Percentiles rank a stretch among this genome's conserved stretches.
Evolutionary conservation across 768 basidiomycete species (phyloP).

Genomic region (Lactarius quietus): DNA sequence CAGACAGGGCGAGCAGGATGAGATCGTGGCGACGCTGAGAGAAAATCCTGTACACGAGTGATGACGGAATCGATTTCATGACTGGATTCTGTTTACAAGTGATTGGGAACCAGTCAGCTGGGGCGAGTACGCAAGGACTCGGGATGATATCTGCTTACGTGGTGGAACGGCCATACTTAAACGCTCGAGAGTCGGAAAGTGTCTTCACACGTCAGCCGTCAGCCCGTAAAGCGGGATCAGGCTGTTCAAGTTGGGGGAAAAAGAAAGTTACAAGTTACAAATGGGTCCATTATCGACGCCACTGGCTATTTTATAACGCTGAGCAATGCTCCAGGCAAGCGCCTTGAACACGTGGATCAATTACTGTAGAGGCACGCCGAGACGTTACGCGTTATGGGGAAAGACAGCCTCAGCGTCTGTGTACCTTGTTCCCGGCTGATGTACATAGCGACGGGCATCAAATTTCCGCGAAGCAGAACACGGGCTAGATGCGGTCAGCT

Average conservation of each 20-base stretch:
- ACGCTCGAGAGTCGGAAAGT: neutral
- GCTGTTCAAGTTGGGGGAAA: neutral
- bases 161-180: neutral
- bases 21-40: neutral
- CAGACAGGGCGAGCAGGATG: neutral
- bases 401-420: too few relatives aligned
- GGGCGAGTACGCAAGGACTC: neutral
- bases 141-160: neutral
- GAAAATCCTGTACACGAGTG: neutral
- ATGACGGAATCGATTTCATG: neutral
- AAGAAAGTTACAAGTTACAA: neutral
- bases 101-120: neutral
- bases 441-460: too few relatives aligned
- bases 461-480: too few relatives aligned
- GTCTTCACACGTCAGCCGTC: too few relatives aligned
- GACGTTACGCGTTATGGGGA: too few relatives aligned
- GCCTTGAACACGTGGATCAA: too few relatives aligned
- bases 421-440: too few relatives aligned
- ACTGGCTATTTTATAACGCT: neutral
- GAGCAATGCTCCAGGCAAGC: neutral
- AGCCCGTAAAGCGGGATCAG: too few relatives aligned
- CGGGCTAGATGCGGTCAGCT: too few relatives aligned
- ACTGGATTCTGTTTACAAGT: neutral
- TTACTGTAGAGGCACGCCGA: too few relatives aligned
- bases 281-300: neutral